Evolutionary conservation across 352 stramenopile genomes (phyloP).

Genomic region (Pythium chondricola): DNA sequence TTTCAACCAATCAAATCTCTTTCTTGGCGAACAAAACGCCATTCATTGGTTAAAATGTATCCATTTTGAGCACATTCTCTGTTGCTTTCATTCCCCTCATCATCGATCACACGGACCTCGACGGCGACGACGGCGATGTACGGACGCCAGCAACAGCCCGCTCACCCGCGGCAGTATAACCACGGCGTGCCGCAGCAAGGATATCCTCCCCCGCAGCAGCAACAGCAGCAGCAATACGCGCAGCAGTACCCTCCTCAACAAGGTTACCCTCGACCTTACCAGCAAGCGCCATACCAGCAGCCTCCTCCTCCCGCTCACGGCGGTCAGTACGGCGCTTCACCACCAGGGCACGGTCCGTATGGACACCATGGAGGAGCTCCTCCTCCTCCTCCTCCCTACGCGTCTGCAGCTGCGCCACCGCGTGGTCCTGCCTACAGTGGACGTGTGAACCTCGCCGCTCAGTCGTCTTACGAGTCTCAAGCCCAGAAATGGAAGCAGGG

Average conservation of each 20-base stretch:
- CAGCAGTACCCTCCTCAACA: conserved; percentile 2
- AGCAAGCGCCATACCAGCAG: conserved; percentile 1
- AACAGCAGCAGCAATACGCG: neutral
- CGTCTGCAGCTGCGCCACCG: neutral
- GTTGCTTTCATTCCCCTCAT: no score
- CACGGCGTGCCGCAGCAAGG: no score
- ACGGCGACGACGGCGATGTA: conserved; percentile 17
- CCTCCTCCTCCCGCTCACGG: neutral
- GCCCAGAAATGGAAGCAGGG: conserved; percentile 72
- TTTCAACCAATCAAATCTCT: neutral
- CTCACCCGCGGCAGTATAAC: conserved; percentile 5
- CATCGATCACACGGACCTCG: no score
- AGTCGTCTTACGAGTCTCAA: conserved; percentile 67
- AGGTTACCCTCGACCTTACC: neutral
- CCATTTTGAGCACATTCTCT: no score
- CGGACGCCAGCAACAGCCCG: conserved; percentile 13
- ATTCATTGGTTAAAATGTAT: no score
- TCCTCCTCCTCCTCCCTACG: neutral
- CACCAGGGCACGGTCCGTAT: conserved; percentile 2
- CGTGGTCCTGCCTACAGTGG: conserved; percentile 2
- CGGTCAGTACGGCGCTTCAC: neutral
- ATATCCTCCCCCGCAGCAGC: conserved; percentile 6
- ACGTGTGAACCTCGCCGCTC: neutral
- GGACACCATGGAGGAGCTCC: neutral
- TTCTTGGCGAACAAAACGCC: no score